Evolutionary conservation across 2,329 filamentous ascomycete species (phyloP), one percentile per base, ranked within the genome.

Genomic region (Emmonsiellopsis sp.): DNA sequence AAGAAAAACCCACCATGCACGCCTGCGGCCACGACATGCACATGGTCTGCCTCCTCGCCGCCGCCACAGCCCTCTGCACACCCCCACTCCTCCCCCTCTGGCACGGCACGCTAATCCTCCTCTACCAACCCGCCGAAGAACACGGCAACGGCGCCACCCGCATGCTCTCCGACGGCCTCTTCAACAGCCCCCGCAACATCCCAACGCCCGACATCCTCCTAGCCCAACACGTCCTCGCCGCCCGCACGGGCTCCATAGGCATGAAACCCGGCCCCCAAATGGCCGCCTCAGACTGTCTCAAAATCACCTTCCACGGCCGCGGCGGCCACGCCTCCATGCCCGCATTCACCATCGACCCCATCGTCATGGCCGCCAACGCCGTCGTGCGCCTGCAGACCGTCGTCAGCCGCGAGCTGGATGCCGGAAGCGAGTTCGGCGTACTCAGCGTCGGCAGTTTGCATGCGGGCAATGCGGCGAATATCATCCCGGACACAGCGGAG

Each of bases 111-210:
- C 60, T 87, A 16, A 68, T 88, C 5, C 64, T 84, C 6, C 66
- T 82, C 2, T 88, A 87, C 64, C 85, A 88, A 60, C 84, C 85
- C 0, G 78, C 79, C 1, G 85, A 87, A 63, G 85, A 88, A 64
- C 73, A 78, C 1, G 82, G 78, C 0, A 75, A 72, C 0, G 85
- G 85, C 0, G 85, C 85, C 0, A 76, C 77, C 65, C 69, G 80
- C 26, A 85, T 84, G 81, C 71, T 85, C 2, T 76, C 79, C 42
- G 80, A 80, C 59, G 80, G 81, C 0, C 67, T 83, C 43, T 83
- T 68, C 72, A 58, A 72, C 65, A 31, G 26, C 5, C 43, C 43
- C 9, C n/a, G 9, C 43, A 47, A 47, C 13, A 61, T 82, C 7
- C 79, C 80, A 0, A 62, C 76, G 3, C 80, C 80, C 0, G 80